Conservation (phyloP, 73 alveolate genomes). For the Breviolum minutum region DNA sequence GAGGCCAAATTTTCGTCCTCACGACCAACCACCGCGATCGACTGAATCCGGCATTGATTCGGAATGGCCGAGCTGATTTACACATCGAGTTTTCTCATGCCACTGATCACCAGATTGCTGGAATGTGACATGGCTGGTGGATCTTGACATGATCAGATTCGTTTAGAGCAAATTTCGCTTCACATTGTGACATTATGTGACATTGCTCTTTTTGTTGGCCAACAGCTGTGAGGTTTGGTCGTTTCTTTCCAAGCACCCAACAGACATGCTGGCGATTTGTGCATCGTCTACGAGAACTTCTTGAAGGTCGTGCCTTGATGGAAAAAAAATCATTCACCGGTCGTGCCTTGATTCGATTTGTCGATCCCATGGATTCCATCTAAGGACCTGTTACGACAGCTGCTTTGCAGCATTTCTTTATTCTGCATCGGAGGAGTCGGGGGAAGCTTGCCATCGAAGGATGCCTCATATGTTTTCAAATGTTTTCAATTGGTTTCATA, state of each 20-base stretch:
- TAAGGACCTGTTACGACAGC: constrained; percentile 65
- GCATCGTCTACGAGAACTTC: constrained; percentile 17
- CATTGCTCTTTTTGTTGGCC: no score
- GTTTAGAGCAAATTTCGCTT: neutral
- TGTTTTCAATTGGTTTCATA: neutral
- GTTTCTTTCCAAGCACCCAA: constrained; percentile 59
- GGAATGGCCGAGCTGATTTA: constrained; percentile 74
- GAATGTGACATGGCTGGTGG: constrained; percentile 7
- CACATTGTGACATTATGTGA: no score
- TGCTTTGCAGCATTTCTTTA: constrained; percentile 70
- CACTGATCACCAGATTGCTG: constrained; percentile 63
- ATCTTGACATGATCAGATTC: neutral
- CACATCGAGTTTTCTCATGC: constrained; percentile 68
- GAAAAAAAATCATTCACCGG: no score
- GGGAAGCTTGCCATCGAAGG: neutral
- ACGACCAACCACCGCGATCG: constrained; percentile 83
- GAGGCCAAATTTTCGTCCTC: constrained; percentile 81
- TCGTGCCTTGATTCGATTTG: neutral
- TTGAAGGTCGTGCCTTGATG: constrained; percentile 15
- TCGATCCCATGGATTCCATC: neutral
- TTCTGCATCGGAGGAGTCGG: constrained; percentile 39
- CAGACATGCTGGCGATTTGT: constrained; percentile 56
- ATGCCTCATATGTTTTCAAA: neutral
- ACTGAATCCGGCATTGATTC: constrained; percentile 64
- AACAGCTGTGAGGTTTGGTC: constrained; percentile 24